phyloP scores from a whole-genome alignment of 192 early-diverging fungal species.

The Physocladia obscura region DNA sequence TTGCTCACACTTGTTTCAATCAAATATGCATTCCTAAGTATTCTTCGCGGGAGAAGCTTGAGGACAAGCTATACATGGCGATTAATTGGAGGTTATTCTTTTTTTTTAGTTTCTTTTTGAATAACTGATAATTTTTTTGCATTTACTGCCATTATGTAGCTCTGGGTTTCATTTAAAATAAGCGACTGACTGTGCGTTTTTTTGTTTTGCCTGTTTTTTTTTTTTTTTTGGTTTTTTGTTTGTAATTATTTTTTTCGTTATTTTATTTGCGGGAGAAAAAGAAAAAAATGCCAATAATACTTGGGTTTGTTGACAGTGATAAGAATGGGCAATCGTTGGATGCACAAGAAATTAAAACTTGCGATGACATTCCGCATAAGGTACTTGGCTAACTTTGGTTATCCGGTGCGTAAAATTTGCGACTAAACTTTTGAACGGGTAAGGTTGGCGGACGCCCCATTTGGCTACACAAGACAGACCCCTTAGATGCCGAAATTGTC shows the following conservation, averaged over 20 bases:
- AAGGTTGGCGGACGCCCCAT: constrained; percentile 26
- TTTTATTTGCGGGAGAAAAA: too few species aligned
- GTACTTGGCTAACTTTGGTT: background rate
- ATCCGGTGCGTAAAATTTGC: too few species aligned
- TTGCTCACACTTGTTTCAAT: constrained; percentile 85
- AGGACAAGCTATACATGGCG: constrained; percentile 65
- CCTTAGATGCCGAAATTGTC: constrained; percentile 59
- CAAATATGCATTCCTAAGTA: constrained; percentile 76
- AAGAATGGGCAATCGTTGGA: background rate
- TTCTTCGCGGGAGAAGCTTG: constrained; percentile 65
- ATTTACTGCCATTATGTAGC: background rate
- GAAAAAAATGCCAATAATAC: background rate
- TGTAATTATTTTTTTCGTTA: background rate
- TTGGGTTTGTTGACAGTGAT: constrained; percentile 7
- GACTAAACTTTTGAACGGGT: too few species aligned
- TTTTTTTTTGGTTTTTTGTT: background rate
- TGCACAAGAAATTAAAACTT: background rate
- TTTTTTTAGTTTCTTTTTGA: background rate
- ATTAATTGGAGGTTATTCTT: constrained; percentile 59
- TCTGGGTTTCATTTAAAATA: constrained; percentile 33
- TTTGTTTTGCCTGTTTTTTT: background rate
- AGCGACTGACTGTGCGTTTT: constrained; percentile 1
- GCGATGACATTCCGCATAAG: constrained; percentile 26
- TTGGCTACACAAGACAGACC: constrained; percentile 78
- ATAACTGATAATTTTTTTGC: background rate